Base-by-base conservation (phyloP, 1,284 basidiomycete species). In the Rhodotorula sp. region DNA sequence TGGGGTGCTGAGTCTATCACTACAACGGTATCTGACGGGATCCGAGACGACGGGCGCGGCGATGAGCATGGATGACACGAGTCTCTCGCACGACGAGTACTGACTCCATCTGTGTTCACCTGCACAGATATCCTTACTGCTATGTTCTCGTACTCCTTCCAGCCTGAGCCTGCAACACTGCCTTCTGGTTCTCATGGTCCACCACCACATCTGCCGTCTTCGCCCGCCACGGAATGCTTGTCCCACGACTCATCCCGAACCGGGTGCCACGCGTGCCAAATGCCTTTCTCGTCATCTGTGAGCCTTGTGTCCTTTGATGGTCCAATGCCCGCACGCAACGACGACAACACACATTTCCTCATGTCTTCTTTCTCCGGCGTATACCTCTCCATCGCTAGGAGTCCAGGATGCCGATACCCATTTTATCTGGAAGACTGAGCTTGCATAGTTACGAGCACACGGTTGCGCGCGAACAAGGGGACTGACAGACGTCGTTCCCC, bases 281-380 rank as follows among this genome's bases (percentile, higher is more conserved):
- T 2, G 34, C 34, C 34, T 34, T 34, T 34, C 34, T 34, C 34
- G 34, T 34, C 34, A 34, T 34, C n/a, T 7, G 41, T 59, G 25
- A 49, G n/a, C 45, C 46, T 14, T 25, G 5, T 49, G 46, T 16
- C 44, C 42, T 34, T 34, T 34, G 34, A 34, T 34, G 34, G 2
- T 3, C 23, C 61, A 25, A 14, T 19, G 34, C 17, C 9, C 45
- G 5, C n/a, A 58, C 50, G 50, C 57, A 45, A n/a, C 12, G 64
- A 66, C 25, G 64, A 66, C 44, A 41, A 46, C 50, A 23, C 41
- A 25, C 27, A 34, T 27, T 53, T 53, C 58, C n/a, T 48, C 52
- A 60, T 54, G 64, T 66, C 64, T 66, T 60, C 64, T 66, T 66
- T 66, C 64, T 66, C 64, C 64, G 64, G 42, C 64, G 64, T 60